phyloP scores from a whole-genome alignment of 305 asterid genomes.

The Solanum hybrid region DNA sequence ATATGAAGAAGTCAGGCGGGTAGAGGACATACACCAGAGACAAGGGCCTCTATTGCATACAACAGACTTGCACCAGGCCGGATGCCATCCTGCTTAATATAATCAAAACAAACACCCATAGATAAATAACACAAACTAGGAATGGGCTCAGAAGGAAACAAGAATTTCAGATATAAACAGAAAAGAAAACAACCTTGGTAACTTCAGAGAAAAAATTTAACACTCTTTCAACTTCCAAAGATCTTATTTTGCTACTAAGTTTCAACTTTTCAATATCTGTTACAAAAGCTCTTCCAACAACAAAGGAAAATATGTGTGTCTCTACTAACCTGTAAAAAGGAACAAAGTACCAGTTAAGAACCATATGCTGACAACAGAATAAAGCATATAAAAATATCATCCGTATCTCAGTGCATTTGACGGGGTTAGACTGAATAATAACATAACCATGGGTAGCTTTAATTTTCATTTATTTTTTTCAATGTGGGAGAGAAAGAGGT shows the following conservation, averaged over 20 bases:
- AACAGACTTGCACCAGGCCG: conserved; percentile 83
- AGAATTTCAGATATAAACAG: conserved; percentile 5
- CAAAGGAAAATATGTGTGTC: conserved; percentile 96
- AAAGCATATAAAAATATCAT: neutral
- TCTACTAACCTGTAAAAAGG: conserved; percentile 79
- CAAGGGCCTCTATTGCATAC: conserved; percentile 91
- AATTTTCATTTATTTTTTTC: neutral
- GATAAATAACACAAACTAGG: conserved; percentile 4
- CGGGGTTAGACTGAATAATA: neutral
- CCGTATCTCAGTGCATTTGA: neutral
- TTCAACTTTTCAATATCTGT: conserved; percentile 93
- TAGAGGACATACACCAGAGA: conserved; percentile 66
- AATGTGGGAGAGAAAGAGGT: neutral
- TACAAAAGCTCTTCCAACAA: conserved; percentile 97
- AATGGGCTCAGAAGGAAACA: conserved; percentile 6
- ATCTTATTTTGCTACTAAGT: conserved; percentile 85
- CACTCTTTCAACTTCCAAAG: conserved; percentile 83
- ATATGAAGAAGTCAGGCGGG: conserved; percentile 4
- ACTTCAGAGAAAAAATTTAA: conserved; percentile 68
- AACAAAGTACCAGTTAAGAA: neutral
- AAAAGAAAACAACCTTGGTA: conserved; percentile 48
- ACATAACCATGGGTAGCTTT: neutral
- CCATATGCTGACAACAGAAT: neutral
- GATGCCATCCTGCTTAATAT: conserved; percentile 62
- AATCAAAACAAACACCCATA: conserved; percentile 6